Conservation (phyloP, 2,329 filamentous ascomycete species). For the Trichoderma sp. region DNA sequence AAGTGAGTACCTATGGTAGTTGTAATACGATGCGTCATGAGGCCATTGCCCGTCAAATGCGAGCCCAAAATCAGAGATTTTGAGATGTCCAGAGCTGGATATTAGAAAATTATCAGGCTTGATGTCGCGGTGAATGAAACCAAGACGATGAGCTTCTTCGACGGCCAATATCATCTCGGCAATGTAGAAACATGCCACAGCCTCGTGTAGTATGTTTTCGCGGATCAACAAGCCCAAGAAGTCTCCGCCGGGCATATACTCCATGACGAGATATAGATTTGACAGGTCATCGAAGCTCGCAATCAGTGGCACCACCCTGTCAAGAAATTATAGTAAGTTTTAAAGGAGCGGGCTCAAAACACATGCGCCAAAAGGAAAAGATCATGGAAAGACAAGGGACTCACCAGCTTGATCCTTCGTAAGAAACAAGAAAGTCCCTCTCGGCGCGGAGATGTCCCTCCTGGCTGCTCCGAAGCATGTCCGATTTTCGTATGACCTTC, state of each 20-base stretch:
- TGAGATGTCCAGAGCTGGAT: constrained; percentile 82
- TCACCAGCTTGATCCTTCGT: constrained; percentile 80
- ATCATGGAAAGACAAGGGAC: constrained; percentile 27
- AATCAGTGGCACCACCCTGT: constrained; percentile 80
- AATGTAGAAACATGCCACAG: constrained; percentile 80
- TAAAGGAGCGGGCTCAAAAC: not conserved
- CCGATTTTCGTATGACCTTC: constrained; percentile 94
- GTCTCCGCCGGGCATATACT: constrained; percentile 96
- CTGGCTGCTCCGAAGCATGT: constrained; percentile 88
- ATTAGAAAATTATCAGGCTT: constrained; percentile 98
- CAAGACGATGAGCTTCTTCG: constrained; percentile 84
- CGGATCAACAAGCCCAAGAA: constrained; percentile 86
- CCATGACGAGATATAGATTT: constrained; percentile 92
- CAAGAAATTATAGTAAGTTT: not conserved
- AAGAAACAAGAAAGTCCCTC: constrained; percentile 85
- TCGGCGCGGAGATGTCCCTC: constrained; percentile 92
- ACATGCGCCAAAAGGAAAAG: not conserved
- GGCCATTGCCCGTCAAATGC: constrained; percentile 96
- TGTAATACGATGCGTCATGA: constrained; percentile 85
- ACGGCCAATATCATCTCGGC: constrained; percentile 96
- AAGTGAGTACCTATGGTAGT: constrained; percentile 76
- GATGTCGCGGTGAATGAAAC: constrained; percentile 92
- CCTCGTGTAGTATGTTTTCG: constrained; percentile 79
- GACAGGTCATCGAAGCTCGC: constrained; percentile 84
- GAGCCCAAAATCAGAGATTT: constrained; percentile 94